phyloP scores from a whole-genome alignment of 345 rosid species.

The Eucalyptus paniculata region DNA sequence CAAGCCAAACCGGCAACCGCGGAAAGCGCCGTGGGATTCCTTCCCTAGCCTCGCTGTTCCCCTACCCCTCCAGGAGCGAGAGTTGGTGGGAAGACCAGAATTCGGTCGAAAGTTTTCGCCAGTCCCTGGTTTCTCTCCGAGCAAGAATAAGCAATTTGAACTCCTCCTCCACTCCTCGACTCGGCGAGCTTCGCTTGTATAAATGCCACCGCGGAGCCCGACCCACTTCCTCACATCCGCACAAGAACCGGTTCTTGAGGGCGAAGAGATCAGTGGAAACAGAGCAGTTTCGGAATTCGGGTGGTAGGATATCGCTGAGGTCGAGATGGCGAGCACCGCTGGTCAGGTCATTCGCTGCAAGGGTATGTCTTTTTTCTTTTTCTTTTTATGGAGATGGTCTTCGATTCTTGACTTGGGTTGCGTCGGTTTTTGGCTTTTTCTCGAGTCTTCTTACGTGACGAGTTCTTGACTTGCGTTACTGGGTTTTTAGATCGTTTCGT shows the following conservation, averaged over 20 bases:
- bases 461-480: not conserved
- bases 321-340: slow-evolving; percentile 6
- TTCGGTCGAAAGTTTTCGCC: too few species aligned
- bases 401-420: not conserved
- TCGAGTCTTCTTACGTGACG: not conserved
- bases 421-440: not conserved
- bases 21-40: not conserved
- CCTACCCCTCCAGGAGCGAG: not conserved
- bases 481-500: not conserved
- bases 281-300: not conserved
- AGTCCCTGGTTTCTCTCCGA: too few species aligned
- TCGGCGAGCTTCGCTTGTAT: not conserved
- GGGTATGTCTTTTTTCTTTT: slow-evolving; percentile 1
- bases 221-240: not conserved
- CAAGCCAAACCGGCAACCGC: not conserved
- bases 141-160: not conserved
- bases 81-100: not conserved
- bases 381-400: not conserved
- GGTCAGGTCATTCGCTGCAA: slow-evolving; percentile 31
- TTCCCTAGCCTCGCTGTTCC: not conserved
- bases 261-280: not conserved
- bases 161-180: not conserved
- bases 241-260: not conserved
- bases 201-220: not conserved
- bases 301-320: not conserved